Percentiles rank a stretch among this genome's conserved stretches.
Conservation (phyloP, 2,329 filamentous ascomycete genomes). For the Venturia oleaginea region DNA sequence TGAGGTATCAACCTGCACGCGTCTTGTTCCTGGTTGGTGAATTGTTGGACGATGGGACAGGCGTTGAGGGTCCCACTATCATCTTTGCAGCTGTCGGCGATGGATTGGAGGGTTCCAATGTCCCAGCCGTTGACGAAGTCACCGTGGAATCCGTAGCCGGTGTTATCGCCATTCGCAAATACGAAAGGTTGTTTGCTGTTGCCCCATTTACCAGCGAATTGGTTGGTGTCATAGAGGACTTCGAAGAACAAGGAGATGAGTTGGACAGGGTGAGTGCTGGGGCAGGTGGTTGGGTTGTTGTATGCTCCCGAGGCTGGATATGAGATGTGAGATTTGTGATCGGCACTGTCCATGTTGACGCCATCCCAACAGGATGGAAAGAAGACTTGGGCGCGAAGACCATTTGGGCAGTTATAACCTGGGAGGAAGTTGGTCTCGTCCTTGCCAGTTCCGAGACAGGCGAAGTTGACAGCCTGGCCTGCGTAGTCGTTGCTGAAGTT, state of each 20-base stretch:
- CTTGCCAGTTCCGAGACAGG: slow-evolving; percentile 41
- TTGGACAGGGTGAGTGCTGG: slow-evolving; percentile 27
- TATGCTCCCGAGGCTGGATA: slow-evolving; percentile 31
- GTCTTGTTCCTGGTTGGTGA: slow-evolving; percentile 34
- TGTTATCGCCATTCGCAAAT: slow-evolving; percentile 58
- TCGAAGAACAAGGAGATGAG: slow-evolving; percentile 35
- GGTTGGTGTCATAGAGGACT: slow-evolving; percentile 26
- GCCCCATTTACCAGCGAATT: slow-evolving; percentile 40
- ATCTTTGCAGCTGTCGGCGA: slow-evolving; percentile 58
- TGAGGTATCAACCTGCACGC: slow-evolving; percentile 41
- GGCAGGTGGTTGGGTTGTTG: slow-evolving; percentile 33
- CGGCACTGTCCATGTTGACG: slow-evolving; percentile 26
- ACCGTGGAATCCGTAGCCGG: slow-evolving; percentile 60
- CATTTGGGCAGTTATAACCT: slow-evolving; percentile 42
- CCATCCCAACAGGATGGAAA: slow-evolving; percentile 33
- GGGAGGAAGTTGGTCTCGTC: slow-evolving; percentile 51
- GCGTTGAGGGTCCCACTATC: slow-evolving; percentile 46
- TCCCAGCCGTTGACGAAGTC: slow-evolving; percentile 69
- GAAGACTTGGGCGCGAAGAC: slow-evolving; percentile 29
- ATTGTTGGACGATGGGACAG: slow-evolving; percentile 10
- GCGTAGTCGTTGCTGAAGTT: slow-evolving; percentile 47
- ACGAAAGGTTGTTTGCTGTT: slow-evolving; percentile 53
- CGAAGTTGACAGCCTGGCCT: slow-evolving; percentile 47
- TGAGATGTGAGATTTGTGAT: slow-evolving; percentile 45
- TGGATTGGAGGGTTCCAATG: slow-evolving; percentile 51